These are phyloP conservation scores for Candida corydali DNA, from an alignment of 805 yeast species.

Conservation along the genomic window DNA sequence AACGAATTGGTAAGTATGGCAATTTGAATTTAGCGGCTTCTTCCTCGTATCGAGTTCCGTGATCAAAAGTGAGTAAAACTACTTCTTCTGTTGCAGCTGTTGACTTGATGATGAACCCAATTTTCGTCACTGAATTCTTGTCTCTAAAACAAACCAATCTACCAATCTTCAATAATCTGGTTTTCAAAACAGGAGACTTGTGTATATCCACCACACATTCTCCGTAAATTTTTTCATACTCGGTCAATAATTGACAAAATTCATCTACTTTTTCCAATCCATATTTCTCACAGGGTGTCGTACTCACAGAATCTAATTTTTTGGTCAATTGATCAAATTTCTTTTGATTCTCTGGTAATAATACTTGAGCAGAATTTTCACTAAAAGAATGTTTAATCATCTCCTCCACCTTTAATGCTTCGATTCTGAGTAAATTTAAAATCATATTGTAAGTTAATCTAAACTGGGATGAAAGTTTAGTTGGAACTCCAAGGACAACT, in stretches of 20 bases:
- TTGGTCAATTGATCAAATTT: conserved; percentile 52
- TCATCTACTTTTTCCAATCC: conserved; percentile 40
- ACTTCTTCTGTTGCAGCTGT: conserved; percentile 27
- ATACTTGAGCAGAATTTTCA: conserved; percentile 81
- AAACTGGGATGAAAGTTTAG: conserved; percentile 87
- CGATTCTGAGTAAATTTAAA: conserved; percentile 83
- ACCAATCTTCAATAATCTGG: conserved; percentile 46
- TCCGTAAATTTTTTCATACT: conserved; percentile 42
- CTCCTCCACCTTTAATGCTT: conserved; percentile 94
- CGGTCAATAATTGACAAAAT: conserved; percentile 41
- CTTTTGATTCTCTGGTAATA: conserved; percentile 81
- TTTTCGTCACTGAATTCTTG: conserved; percentile 30
- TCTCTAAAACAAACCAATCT: conserved; percentile 58
- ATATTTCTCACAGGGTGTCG: conserved; percentile 33
- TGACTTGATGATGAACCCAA: conserved; percentile 55
- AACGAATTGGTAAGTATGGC: conserved; percentile 35
- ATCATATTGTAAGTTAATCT: conserved; percentile 95
- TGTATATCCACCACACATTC: conserved; percentile 46
- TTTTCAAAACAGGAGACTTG: conserved; percentile 44
- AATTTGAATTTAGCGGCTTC: conserved; percentile 18
- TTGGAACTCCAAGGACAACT: conserved; percentile 83
- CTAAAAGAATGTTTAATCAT: conserved; percentile 95
- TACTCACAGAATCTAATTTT: conserved; percentile 36
- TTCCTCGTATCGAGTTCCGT: conserved; percentile 30
- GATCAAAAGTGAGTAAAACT: conserved; percentile 43